A percentile compares a stretch with the other conserved stretches of the same genome.
These are phyloP conservation scores for Paraphoma chrysanthemicola DNA, from an alignment of 2,329 filamentous ascomycete species.

Conservation along the genomic window DNA sequence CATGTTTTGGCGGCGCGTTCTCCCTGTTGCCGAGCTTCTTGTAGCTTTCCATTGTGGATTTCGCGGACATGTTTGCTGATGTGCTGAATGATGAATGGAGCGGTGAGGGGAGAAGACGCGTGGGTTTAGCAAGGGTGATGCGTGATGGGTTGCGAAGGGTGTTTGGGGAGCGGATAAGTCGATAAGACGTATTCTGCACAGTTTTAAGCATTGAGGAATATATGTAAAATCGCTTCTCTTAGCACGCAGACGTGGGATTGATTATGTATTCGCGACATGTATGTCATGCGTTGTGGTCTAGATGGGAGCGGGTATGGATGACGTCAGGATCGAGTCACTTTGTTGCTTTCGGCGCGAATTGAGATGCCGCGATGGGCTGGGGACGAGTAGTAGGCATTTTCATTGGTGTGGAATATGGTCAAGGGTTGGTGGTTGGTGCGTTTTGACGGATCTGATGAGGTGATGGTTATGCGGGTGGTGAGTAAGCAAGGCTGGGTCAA, in stretches of 20 bases:
- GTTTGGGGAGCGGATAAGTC: background rate
- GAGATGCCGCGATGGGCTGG: background rate
- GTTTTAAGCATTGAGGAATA: background rate
- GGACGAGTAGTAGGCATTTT: background rate
- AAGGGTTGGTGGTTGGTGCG: background rate
- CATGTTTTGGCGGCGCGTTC: constrained; percentile 39
- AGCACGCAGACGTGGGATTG: background rate
- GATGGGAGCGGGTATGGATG: constrained; percentile 2
- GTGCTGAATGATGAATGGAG: background rate
- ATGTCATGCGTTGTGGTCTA: background rate
- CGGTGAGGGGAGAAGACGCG: background rate
- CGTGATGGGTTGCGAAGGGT: background rate
- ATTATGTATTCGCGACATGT: background rate
- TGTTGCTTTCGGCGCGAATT: background rate
- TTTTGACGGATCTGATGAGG: constrained; percentile 18
- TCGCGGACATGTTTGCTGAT: constrained; percentile 21
- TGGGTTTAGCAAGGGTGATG: background rate
- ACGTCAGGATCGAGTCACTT: constrained; percentile 16
- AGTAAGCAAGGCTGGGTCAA: background rate
- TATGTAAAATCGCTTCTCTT: background rate
- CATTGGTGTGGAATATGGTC: background rate
- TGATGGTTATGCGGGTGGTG: constrained; percentile 9
- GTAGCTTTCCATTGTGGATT: constrained; percentile 4
- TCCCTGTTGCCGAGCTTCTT: constrained; percentile 37
- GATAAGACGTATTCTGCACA: background rate